Conservation (phyloP, 352 stramenopile species). For the Phytophthora melonis region DNA sequence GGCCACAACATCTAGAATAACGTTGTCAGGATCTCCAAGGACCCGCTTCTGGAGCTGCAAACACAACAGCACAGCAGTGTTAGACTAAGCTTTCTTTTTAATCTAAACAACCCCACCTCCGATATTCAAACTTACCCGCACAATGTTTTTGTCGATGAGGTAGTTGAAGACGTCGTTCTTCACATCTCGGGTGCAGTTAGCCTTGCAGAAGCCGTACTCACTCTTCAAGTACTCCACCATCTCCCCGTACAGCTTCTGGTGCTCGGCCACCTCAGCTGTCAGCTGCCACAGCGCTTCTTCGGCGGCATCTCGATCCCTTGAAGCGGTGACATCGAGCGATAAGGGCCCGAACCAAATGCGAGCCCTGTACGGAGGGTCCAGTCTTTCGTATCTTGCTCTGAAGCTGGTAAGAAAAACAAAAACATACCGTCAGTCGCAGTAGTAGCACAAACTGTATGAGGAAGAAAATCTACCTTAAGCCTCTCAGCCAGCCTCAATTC, state of each 20-base stretch:
- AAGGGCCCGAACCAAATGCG: background rate
- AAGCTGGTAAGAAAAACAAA: background rate
- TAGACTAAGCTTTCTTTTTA: background rate
- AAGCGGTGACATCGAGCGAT: background rate
- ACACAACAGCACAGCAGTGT: background rate
- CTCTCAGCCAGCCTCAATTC: background rate
- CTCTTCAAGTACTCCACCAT: background rate
- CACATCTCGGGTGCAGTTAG: background rate
- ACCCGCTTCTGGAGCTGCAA: background rate
- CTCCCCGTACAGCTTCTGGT: background rate
- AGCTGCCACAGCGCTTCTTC: background rate
- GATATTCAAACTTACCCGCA: background rate
- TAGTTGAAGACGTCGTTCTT: background rate
- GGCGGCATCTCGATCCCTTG: background rate
- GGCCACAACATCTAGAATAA: constrained; percentile 47
- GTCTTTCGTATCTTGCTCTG: background rate
- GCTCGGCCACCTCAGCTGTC: background rate
- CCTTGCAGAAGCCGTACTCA: background rate
- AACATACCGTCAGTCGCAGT: background rate
- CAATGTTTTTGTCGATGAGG: background rate
- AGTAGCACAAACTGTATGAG: background rate
- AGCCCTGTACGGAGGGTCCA: background rate
- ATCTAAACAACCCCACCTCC: background rate
- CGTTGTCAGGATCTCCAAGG: constrained; percentile 19
- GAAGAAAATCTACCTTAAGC: background rate